Evolutionary conservation across 352 stramenopile species (phyloP), one percentile per base, ranked within the genome.

Genomic region (Aphanomyces cochlioides): DNA sequence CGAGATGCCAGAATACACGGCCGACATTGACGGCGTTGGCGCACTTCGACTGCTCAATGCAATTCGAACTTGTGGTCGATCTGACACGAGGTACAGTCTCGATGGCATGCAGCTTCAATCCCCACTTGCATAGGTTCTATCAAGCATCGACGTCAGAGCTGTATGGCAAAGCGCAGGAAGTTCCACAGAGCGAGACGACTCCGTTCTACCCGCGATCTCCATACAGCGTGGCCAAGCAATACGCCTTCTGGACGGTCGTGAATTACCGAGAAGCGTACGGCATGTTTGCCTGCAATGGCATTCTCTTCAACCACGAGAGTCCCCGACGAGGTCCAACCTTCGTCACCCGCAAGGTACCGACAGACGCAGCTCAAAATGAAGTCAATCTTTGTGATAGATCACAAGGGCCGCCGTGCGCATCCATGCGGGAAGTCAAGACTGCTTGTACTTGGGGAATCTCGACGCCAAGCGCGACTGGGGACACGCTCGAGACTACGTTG

Each of bases 271-370:
- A 99, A 78, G 97, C 97, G 10, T 98, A 98, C 78, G 80, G 80
- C 56, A 96, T 96, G 85, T 96, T 88, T 72, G 84, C 97, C 12
- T 95, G 94, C 50, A 99, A 99, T 71, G 97, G 97, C 59, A 99
- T 99, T 75, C 77, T 99, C 19, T 99, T 99, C 88, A 99, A 99
- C 85, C 97, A 99, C 79, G 97, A 99, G 78, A 98, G 93, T 69
- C 97, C 97, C 45, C 92, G 97, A 57, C 93, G 97, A 65, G 97
- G 97, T 39, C 93, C 92, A 37, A 99, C 96, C 1, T 99, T 99
- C 73, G 96, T 99, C 36, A 99, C 97, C 3, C 90, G 97, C 72
- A 99, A 99, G 64, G 64, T 61, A 63, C 28, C 37, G 10, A 28
- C 28, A 10, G 12, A 19, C 15, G 38, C n/a, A 53, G 12, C 19